Base-by-base conservation (phyloP, 2,329 filamentous ascomycete genomes). In the Sordariomycetes sp. region DNA sequence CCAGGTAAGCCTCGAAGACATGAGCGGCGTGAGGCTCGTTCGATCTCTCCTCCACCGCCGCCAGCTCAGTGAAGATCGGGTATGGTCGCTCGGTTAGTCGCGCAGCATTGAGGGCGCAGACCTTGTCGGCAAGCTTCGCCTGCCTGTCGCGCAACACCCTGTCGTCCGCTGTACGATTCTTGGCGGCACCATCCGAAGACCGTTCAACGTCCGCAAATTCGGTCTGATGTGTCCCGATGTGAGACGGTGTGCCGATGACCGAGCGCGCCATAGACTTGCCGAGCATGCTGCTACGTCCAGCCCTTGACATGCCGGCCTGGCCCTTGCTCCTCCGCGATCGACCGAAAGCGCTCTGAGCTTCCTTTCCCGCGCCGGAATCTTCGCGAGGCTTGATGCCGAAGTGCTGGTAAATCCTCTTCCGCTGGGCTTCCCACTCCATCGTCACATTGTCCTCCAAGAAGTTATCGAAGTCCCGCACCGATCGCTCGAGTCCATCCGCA, bases 381-480 rank as follows among this genome's bases (percentile, higher is more conserved):
- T 78, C 72, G 17, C 66, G 64, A 6, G 72, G 64, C 51, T 78
- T 81, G 52, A 98, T 82, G 11, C 92, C 92, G 56, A 98, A 96
- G 58, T 98, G 92, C 50, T 94, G 80, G 59, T 95, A 96, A 43
- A 98, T 94, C 44, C 80, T 80, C 57, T 84, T 86, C 42, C 90
- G 81, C 62, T 96, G 90, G 12, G 83, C 81, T 47, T 95, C 88
- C 88, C 92, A 96, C 55, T 96, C 87, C 66, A 94, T 81, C 20
- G 87, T 86, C 32, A 96, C 79, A 51, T 94, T 93, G 48, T 95
- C 88, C 54, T 96, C 88, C 36, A 98, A 69, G 55, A 94, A 96
- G 40, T 76, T 74, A 54, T 98, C 88, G 54, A 98, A 96, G 51
- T 96, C 92, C 36, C 79, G 78, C 39, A 90, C 81, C 4, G 88